phyloP scores from a whole-genome alignment of 805 yeast genomes.

The Monosporozyma siamensis region DNA sequence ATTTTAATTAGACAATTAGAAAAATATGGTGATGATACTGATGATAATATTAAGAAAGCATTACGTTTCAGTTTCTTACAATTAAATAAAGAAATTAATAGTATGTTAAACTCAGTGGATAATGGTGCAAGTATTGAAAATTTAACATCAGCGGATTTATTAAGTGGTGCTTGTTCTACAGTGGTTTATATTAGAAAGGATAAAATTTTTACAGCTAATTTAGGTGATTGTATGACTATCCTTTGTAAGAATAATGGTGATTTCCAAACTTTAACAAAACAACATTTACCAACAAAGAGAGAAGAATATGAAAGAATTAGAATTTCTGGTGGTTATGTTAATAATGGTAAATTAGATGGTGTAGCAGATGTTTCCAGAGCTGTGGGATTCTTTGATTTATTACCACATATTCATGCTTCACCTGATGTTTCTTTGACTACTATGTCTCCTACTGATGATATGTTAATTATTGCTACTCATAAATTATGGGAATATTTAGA shows the following conservation, averaged over 20 bases:
- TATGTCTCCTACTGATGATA: constrained; percentile 65
- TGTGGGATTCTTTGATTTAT: constrained; percentile 76
- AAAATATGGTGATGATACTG: constrained; percentile 31
- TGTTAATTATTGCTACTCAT: constrained; percentile 73
- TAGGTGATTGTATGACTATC: constrained; percentile 84
- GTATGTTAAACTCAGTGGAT: constrained; percentile 40
- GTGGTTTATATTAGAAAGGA: constrained; percentile 68
- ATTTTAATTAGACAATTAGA: constrained; percentile 47
- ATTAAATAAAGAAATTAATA: constrained; percentile 72
- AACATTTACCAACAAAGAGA: constrained; percentile 76
- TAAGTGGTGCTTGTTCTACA: constrained; percentile 79
- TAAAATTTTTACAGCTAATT: constrained; percentile 68
- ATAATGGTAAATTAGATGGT: constrained; percentile 79
- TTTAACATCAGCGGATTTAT: constrained; percentile 57
- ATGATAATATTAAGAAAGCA: constrained; percentile 54
- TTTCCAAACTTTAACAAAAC: constrained; percentile 56
- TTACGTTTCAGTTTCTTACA: constrained; percentile 71
- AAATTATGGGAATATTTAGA: constrained; percentile 81
- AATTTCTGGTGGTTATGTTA: constrained; percentile 85
- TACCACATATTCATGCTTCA: constrained; percentile 83
- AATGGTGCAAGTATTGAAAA: constrained; percentile 41
- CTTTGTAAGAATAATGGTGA: constrained; percentile 77
- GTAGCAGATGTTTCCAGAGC: constrained; percentile 78
- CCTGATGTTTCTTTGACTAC: constrained; percentile 64
- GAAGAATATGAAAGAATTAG: constrained; percentile 79